phyloP scores from a whole-genome alignment of 2,329 filamentous ascomycete genomes.

The Arthrocladium fulminans region DNA sequence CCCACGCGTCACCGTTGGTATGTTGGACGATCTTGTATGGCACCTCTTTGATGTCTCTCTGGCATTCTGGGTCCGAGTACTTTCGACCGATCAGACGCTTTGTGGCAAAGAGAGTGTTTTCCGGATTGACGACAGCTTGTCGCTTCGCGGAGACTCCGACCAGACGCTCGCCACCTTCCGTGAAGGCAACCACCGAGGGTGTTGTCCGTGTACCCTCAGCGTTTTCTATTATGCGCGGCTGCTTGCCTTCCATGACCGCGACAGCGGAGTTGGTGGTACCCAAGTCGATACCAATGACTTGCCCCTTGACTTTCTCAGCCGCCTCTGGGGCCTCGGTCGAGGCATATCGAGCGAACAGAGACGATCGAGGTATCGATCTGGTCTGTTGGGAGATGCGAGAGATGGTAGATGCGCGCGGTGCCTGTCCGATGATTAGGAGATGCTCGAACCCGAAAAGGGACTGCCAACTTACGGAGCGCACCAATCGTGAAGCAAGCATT shows the following conservation, averaged over 20 bases:
- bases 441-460: slow-evolving; percentile 12
- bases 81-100: slow-evolving; percentile 98
- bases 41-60: slow-evolving; percentile 94
- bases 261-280: slow-evolving; percentile 98
- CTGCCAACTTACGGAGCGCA: slow-evolving; percentile 59
- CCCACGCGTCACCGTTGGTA: slow-evolving; percentile 93
- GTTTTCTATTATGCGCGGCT: slow-evolving; percentile 95
- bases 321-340: slow-evolving; percentile 56
- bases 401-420: slow-evolving; percentile 67
- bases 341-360: slow-evolving; percentile 69
- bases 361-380: slow-evolving; percentile 57
- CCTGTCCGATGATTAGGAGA: slow-evolving; percentile 38
- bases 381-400: slow-evolving; percentile 55
- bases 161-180: slow-evolving; percentile 88
- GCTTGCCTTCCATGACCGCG: slow-evolving; percentile 94
- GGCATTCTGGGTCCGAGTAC: slow-evolving; percentile 86
- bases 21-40: slow-evolving; percentile 98
- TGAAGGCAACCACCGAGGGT: slow-evolving; percentile 90
- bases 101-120: slow-evolving; percentile 96
- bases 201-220: slow-evolving; percentile 89
- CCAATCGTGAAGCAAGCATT: slow-evolving; percentile 62
- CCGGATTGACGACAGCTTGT: slow-evolving; percentile 95
- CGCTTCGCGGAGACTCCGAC: slow-evolving; percentile 97
- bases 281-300: slow-evolving; percentile 96
- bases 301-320: slow-evolving; percentile 76